Percentiles rank a stretch among this genome's conserved stretches.
phyloP scores from a whole-genome alignment of 805 yeast species.

The Jamesozyma rosinii region DNA sequence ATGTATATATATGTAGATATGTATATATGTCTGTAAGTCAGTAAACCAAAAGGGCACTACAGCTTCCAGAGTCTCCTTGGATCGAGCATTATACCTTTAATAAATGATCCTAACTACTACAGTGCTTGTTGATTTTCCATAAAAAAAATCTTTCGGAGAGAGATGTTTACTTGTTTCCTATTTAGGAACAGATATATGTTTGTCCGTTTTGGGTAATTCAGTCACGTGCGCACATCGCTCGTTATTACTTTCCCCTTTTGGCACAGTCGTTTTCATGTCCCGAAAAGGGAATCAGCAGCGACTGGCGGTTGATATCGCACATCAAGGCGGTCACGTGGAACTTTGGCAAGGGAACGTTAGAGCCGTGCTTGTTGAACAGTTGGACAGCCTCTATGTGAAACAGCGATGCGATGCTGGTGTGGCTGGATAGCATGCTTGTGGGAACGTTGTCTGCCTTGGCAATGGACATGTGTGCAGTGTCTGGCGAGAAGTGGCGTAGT shows the following conservation, averaged over 20 bases:
- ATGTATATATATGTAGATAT: too few relatives aligned
- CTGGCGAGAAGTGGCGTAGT: background rate
- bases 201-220: background rate
- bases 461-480: background rate
- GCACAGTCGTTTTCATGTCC: background rate
- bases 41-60: background rate
- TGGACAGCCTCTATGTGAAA: background rate
- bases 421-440: background rate
- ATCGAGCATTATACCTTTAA: too few relatives aligned
- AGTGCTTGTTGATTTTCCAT: too few relatives aligned
- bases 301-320: conserved; percentile 3
- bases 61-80: background rate
- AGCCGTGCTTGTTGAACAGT: too few relatives aligned
- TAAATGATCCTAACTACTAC: too few relatives aligned
- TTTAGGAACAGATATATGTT: background rate
- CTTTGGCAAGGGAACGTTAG: background rate
- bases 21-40: background rate
- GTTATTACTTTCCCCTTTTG: background rate
- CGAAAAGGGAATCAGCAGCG: conserved; percentile 1
- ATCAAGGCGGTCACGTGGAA: background rate
- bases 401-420: background rate
- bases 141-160: background rate
- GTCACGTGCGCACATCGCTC: background rate
- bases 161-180: background rate
- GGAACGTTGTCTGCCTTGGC: background rate